Percentiles rank a stretch among this genome's conserved stretches.
phyloP scores from a whole-genome alignment of 306 rosid genomes.

The Astragalus membranaceus region DNA sequence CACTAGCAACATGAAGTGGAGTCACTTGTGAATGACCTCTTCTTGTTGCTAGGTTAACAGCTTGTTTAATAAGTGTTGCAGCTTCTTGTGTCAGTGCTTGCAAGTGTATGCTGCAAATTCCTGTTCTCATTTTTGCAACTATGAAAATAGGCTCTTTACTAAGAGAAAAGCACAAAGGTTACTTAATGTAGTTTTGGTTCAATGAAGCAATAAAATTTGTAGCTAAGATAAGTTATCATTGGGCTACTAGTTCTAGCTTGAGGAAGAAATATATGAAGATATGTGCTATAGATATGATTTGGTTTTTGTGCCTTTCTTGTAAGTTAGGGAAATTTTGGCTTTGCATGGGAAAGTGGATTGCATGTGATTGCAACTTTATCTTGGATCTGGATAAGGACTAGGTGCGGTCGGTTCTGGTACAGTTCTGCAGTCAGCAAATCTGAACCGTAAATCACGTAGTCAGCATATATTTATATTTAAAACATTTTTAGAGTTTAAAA shows the following conservation, averaged over 20 bases:
- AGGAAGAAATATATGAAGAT: background rate
- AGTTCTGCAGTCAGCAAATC: too few species aligned
- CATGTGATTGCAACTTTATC: conserved; percentile 34
- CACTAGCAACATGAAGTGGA: conserved; percentile 91
- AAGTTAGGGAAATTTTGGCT: conserved; percentile 87
- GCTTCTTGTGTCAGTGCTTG: conserved; percentile 71
- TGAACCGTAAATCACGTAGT: too few species aligned
- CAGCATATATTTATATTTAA: too few species aligned
- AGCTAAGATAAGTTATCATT: background rate
- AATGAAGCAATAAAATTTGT: conserved; percentile 2
- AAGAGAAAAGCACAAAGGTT: background rate
- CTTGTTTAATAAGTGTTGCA: conserved; percentile 56
- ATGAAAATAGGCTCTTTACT: background rate
- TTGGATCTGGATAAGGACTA: too few species aligned
- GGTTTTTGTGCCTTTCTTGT: conserved; percentile 83
- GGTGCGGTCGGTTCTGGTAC: too few species aligned
- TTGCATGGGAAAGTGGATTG: conserved; percentile 55
- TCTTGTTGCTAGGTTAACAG: conserved; percentile 57
- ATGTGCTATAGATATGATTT: conserved; percentile 26
- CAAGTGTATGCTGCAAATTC: conserved; percentile 63
- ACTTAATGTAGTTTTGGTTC: background rate
- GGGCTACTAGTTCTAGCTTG: conserved; percentile 12
- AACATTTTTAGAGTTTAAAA: too few species aligned
- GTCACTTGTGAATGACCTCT: conserved; percentile 89
- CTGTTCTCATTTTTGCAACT: conserved; percentile 53